Percentiles rank a stretch among this genome's conserved stretches.
phyloP scores from a whole-genome alignment of 2,329 filamentous ascomycete genomes.

The Botrytis hyacinthi region DNA sequence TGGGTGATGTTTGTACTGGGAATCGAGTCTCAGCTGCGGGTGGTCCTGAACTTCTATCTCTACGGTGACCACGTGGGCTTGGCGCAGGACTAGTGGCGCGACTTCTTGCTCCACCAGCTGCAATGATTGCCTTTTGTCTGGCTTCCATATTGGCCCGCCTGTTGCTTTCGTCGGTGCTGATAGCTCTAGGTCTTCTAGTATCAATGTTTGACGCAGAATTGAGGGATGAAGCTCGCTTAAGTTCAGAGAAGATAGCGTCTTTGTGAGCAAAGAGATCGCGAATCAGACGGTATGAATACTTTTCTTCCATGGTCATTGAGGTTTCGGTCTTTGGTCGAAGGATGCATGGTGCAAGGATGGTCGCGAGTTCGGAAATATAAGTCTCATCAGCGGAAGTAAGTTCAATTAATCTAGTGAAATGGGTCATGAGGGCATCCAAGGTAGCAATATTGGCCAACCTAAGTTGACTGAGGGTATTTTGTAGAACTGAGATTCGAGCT shows the following conservation, averaged over 20 bases:
- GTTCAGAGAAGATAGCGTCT: conserved; percentile 88
- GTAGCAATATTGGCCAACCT: conserved; percentile 97
- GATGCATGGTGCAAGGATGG: conserved; percentile 76
- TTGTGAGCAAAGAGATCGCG: conserved; percentile 93
- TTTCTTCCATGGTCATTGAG: conserved; percentile 92
- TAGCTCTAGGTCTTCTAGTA: conserved; percentile 71
- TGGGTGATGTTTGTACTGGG: conserved; percentile 71
- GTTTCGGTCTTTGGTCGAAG: conserved; percentile 84
- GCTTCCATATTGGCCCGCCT: conserved; percentile 93
- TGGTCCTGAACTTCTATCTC: conserved; percentile 74
- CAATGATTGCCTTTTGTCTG: conserved; percentile 76
- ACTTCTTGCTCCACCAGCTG: conserved; percentile 55
- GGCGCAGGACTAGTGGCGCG: conserved; percentile 73
- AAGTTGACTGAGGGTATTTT: conserved; percentile 92
- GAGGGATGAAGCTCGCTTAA: conserved; percentile 82
- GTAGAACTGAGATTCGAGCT: conserved; percentile 82
- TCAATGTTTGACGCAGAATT: conserved; percentile 62
- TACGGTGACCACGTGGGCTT: conserved; percentile 61
- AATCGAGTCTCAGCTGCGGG: conserved; percentile 75
- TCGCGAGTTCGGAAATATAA: conserved; percentile 74
- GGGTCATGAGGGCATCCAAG: conserved; percentile 96
- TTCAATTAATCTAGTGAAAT: conserved; percentile 95
- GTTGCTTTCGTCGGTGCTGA: conserved; percentile 94
- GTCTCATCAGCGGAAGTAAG: conserved; percentile 91
- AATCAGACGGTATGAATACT: conserved; percentile 84